Evolutionary conservation across 2,329 filamentous ascomycete genomes (phyloP).

Genomic region (Colletotrichum tabaci): DNA sequence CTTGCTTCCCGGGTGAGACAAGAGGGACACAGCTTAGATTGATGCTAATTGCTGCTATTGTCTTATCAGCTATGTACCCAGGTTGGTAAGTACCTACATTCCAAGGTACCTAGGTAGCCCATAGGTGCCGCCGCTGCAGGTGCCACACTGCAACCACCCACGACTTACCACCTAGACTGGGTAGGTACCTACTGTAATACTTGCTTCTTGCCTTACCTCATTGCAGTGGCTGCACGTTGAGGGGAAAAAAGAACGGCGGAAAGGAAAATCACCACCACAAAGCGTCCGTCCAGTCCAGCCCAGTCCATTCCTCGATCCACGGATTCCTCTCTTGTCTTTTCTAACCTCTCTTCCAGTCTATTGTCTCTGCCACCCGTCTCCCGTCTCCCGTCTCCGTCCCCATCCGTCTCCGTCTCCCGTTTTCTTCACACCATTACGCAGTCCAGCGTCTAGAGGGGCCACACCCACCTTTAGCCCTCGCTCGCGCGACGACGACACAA

Average conservation of each 20-base stretch:
- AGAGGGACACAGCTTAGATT: slow-evolving; percentile 15
- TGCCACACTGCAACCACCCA: slow-evolving; percentile 19
- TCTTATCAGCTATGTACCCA: no score
- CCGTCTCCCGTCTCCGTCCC: slow-evolving; percentile 10
- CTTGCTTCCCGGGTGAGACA: slow-evolving; percentile 31
- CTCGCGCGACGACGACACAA: slow-evolving; percentile 35
- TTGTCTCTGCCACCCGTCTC: slow-evolving; percentile 37
- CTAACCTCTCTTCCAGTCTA: background rate
- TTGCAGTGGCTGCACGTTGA: slow-evolving; percentile 29
- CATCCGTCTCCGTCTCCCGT: slow-evolving; percentile 9
- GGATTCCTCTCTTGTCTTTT: slow-evolving; percentile 7
- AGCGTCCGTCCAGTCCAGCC: slow-evolving; percentile 34
- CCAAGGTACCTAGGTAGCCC: no score
- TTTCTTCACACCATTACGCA: slow-evolving; percentile 24
- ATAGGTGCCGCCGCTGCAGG: background rate
- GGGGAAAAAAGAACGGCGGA: slow-evolving; percentile 35
- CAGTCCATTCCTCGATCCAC: slow-evolving; percentile 33
- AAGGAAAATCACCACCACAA: slow-evolving; percentile 37
- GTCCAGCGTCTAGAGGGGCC: slow-evolving; percentile 38
- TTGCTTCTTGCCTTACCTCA: slow-evolving; percentile 6
- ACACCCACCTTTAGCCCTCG: slow-evolving; percentile 41
- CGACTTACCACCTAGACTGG: slow-evolving; percentile 10
- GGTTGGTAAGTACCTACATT: no score
- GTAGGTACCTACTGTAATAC: background rate
- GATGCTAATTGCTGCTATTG: slow-evolving; percentile 16